These are phyloP conservation scores for Arachnopeziza araneosa DNA, from an alignment of 2,329 filamentous ascomycete species.

Conservation along the genomic window DNA sequence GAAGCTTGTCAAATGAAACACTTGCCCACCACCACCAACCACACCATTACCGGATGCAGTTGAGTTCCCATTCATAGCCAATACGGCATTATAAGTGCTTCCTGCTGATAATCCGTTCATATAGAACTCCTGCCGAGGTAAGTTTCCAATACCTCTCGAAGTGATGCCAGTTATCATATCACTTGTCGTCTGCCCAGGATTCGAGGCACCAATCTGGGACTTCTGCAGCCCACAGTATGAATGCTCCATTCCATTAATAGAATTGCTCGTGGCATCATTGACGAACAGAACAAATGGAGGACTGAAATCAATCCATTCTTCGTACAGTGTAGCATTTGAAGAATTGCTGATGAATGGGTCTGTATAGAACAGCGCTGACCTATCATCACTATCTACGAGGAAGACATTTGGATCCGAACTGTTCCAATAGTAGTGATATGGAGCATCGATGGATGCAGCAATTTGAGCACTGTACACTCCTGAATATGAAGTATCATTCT, in stretches of 20 bases:
- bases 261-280: slow-evolving; percentile 45
- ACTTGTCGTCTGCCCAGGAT: slow-evolving; percentile 42
- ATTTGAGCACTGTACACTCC: slow-evolving; percentile 76
- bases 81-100: slow-evolving; percentile 65
- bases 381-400: slow-evolving; percentile 80
- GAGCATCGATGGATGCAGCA: slow-evolving; percentile 73
- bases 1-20: slow-evolving; percentile 70
- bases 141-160: slow-evolving; percentile 55
- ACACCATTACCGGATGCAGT: slow-evolving; percentile 48
- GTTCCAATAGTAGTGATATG: slow-evolving; percentile 61
- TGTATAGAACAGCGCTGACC: slow-evolving; percentile 73
- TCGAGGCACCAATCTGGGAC: slow-evolving; percentile 55
- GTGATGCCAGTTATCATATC: slow-evolving; percentile 60
- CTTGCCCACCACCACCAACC: slow-evolving; percentile 66
- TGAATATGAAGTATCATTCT: slow-evolving; percentile 45
- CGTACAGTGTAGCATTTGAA: slow-evolving; percentile 41
- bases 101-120: slow-evolving; percentile 68
- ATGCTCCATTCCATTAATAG: slow-evolving; percentile 63
- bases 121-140: slow-evolving; percentile 85
- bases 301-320: slow-evolving; percentile 49
- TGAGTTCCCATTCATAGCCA: slow-evolving; percentile 57
- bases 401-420: slow-evolving; percentile 44
- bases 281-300: slow-evolving; percentile 76
- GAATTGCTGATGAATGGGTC: slow-evolving; percentile 57
- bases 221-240: slow-evolving; percentile 78